phyloP scores from a whole-genome alignment of 2,329 filamentous ascomycete species.

The Xylaria sp. region DNA sequence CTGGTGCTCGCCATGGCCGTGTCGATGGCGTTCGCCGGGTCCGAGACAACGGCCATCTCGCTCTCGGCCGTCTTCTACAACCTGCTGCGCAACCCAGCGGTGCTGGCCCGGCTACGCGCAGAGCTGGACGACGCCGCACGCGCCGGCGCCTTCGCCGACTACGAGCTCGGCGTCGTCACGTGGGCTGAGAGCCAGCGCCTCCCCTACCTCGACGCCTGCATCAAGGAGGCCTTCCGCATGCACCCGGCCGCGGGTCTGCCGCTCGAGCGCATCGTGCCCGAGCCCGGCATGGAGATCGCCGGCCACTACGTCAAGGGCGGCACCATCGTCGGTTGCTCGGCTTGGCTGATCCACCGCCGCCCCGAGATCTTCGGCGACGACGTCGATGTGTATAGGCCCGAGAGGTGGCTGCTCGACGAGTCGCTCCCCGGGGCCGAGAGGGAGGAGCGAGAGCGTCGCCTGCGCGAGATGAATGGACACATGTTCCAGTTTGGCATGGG shows the following conservation, averaged over 20 bases:
- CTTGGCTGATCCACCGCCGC: slow-evolving; percentile 78
- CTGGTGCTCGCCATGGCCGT: slow-evolving; percentile 76
- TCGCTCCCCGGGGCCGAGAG: slow-evolving; percentile 42
- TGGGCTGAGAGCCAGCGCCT: slow-evolving; percentile 76
- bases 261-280: slow-evolving; percentile 77
- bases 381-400: slow-evolving; percentile 72
- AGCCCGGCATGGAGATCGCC: slow-evolving; percentile 69
- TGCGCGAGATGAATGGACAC: slow-evolving; percentile 74
- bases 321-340: slow-evolving; percentile 78
- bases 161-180: slow-evolving; percentile 69
- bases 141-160: slow-evolving; percentile 61
- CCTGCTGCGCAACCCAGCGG: slow-evolving; percentile 70
- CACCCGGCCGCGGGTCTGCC: slow-evolving; percentile 79
- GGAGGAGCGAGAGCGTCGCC: slow-evolving; percentile 59
- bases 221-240: slow-evolving; percentile 81
- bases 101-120: slow-evolving; percentile 63
- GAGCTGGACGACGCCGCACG: slow-evolving; percentile 71
- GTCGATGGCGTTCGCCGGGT: slow-evolving; percentile 79
- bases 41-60: slow-evolving; percentile 82
- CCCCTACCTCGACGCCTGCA: slow-evolving; percentile 78
- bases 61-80: slow-evolving; percentile 79
- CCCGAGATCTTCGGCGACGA: slow-evolving; percentile 75
- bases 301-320: slow-evolving; percentile 72
- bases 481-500: slow-evolving; percentile 81
- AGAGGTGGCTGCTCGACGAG: slow-evolving; percentile 69